A percentile compares a stretch with the other conserved stretches of the same genome.
phyloP scores from a whole-genome alignment of 306 rosid species.

The Citrullus colocynthis region DNA sequence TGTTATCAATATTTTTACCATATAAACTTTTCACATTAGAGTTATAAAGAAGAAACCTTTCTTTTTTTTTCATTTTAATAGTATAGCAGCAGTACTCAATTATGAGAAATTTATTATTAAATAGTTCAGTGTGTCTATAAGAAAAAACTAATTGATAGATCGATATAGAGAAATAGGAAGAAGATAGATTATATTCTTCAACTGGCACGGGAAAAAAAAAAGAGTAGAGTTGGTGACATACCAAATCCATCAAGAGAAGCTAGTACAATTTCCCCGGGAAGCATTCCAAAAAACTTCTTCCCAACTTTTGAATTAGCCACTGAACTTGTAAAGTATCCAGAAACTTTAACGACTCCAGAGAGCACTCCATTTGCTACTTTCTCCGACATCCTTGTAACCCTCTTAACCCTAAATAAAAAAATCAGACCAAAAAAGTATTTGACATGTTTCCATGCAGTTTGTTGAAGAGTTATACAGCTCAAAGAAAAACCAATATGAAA shows the following conservation, averaged over 20 bases:
- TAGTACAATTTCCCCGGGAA: constrained; percentile 39
- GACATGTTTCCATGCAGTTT: background rate
- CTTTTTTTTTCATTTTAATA: background rate
- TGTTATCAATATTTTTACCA: background rate
- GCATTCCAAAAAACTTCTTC: constrained; percentile 32
- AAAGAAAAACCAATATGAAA: background rate
- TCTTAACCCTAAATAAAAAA: constrained; percentile 58
- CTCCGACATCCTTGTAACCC: constrained; percentile 72
- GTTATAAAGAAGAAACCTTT: background rate
- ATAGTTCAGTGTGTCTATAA: background rate
- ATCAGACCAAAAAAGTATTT: constrained; percentile 6
- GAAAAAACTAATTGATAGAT: background rate
- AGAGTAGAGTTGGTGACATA: constrained; percentile 10
- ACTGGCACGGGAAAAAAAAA: background rate
- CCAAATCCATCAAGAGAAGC: constrained; percentile 44
- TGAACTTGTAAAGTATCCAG: constrained; percentile 47
- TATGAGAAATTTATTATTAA: background rate
- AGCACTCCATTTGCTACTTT: constrained; percentile 85
- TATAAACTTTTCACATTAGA: background rate
- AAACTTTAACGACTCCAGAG: constrained; percentile 55
- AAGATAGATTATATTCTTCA: background rate
- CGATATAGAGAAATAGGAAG: background rate
- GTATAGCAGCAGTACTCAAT: background rate
- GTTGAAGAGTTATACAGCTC: background rate
- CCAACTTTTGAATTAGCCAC: constrained; percentile 47